Conservation (phyloP, 1,284 basidiomycete genomes). For the Ustilago hordei region DNA sequence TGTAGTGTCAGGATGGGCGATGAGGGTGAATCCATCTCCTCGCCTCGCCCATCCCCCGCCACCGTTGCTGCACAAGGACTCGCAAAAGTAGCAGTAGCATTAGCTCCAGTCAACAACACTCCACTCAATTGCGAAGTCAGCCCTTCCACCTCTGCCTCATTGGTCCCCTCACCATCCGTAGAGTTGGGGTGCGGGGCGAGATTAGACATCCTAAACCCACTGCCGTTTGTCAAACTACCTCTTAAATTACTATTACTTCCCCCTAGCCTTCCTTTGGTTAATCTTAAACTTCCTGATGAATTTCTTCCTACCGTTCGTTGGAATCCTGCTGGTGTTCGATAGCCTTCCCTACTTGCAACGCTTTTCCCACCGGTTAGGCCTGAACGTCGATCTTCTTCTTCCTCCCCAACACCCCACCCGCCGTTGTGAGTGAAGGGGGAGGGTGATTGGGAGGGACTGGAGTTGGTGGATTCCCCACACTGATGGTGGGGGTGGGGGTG, state of each 20-base stretch:
- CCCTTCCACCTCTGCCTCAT: slow-evolving; percentile 15
- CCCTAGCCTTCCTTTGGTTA: slow-evolving; percentile 37
- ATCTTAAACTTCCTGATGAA: slow-evolving; percentile 33
- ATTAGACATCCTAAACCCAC: not conserved
- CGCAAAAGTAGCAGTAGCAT: slow-evolving; percentile 24
- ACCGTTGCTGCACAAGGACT: slow-evolving; percentile 12
- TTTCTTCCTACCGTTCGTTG: slow-evolving; percentile 34
- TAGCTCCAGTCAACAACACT: slow-evolving; percentile 24
- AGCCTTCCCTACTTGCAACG: slow-evolving; percentile 28
- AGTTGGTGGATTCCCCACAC: slow-evolving; percentile 19
- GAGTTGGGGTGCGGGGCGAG: not conserved
- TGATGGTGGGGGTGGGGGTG: slow-evolving; percentile 11
- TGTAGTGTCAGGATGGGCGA: not conserved
- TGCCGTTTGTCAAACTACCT: slow-evolving; percentile 17
- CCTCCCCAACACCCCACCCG: slow-evolving; percentile 8
- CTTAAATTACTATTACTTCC: slow-evolving; percentile 32
- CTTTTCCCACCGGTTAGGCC: slow-evolving; percentile 19
- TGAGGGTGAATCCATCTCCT: not conserved
- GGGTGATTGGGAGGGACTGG: slow-evolving; percentile 17
- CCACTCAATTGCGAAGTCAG: slow-evolving; percentile 32
- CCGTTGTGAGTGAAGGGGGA: slow-evolving; percentile 8
- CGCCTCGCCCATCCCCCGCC: too few relatives aligned
- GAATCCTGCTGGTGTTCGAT: slow-evolving; percentile 14
- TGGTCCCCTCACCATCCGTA: not conserved
- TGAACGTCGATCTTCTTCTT: slow-evolving; percentile 21